Evolutionary conservation across 2,329 filamentous ascomycete genomes (phyloP).

Genomic region (Colletotrichum sp.): DNA sequence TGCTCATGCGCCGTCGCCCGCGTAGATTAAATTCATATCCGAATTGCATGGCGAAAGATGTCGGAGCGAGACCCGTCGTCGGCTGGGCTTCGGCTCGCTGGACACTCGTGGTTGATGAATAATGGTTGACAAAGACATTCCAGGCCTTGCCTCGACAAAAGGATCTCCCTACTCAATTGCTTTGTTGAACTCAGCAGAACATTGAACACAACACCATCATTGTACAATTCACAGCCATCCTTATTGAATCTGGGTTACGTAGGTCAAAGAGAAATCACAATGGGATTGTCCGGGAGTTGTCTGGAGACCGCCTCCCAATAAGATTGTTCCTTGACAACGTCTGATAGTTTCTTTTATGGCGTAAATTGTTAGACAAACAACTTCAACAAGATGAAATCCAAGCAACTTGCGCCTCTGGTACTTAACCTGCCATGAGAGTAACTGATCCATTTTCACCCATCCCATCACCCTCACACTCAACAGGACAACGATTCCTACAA

Average conservation of each 20-base stretch:
- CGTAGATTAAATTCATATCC: not conserved
- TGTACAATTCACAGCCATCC: not conserved
- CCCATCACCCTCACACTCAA: not conserved
- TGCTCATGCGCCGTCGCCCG: not conserved
- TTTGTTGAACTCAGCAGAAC: not conserved
- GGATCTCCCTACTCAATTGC: not conserved
- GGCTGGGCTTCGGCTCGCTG: not conserved
- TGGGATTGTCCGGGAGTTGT: no score
- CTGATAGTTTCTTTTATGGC: not conserved
- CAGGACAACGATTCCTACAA: not conserved
- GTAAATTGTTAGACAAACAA: not conserved
- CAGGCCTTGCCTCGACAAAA: not conserved
- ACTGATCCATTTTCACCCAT: not conserved
- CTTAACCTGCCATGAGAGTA: not conserved
- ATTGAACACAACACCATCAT: not conserved
- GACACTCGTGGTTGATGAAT: not conserved
- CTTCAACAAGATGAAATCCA: not conserved
- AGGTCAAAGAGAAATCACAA: not conserved
- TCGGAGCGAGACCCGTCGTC: not conserved
- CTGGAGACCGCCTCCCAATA: no score
- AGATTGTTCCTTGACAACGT: not conserved
- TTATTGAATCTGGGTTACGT: not conserved
- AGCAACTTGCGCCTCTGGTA: rapidly evolving
- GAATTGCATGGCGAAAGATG: not conserved
- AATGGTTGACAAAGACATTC: not conserved